Evolutionary conservation across 257 asterid genomes (phyloP), one percentile per base, ranked within the genome.

Genomic region (Fraxinus anomala): DNA sequence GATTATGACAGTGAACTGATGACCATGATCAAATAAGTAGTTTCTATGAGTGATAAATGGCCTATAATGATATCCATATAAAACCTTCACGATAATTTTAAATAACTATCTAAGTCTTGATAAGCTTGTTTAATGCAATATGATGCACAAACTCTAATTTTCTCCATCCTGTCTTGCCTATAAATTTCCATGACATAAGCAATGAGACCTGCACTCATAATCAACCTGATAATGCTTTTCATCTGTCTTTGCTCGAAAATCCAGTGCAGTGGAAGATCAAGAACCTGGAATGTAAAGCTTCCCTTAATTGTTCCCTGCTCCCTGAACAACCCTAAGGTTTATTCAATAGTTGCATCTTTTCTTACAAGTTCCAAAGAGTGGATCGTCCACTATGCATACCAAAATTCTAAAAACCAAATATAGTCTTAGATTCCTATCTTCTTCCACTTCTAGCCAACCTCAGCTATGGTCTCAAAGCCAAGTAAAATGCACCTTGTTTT

Each of bases 401-500:
- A 11, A 63, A 63, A 9, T 63, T 24, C 68, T 21, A 3, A 24
- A 56, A 23, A 61, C 17, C 16, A 61, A 61, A 61, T 61, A 34
- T 23, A 21, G 68, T 61, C 68, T 23, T 19, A 17, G 2, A 51
- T 17, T 51, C 68, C 68, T 24, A 9, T 47, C 14, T 23, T 9
- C 44, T 39, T 39, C 44, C 12, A 39, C 44, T 9, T 39, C 44
- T 9, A 8, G 44, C 40, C 56, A 59, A 42, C 36, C 30, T 11
- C 63, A 31, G 73, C 34, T 49, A 44, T 19, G 67, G 30, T 44
- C 78, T 30, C 31, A 77, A 31, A 44, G 67, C 23, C 33, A 72
- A 39, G 3, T 44, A 79, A 61, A 39, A 61, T 9, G 33, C 34
- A 24, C 68, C 16, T 61, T 24, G 68, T 21, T 61, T 61, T 24